A percentile compares a stretch with the other conserved stretches of the same genome.
Evolutionary conservation across 768 basidiomycete species (phyloP).

Genomic region (Psilocybe subaeruginosa): DNA sequence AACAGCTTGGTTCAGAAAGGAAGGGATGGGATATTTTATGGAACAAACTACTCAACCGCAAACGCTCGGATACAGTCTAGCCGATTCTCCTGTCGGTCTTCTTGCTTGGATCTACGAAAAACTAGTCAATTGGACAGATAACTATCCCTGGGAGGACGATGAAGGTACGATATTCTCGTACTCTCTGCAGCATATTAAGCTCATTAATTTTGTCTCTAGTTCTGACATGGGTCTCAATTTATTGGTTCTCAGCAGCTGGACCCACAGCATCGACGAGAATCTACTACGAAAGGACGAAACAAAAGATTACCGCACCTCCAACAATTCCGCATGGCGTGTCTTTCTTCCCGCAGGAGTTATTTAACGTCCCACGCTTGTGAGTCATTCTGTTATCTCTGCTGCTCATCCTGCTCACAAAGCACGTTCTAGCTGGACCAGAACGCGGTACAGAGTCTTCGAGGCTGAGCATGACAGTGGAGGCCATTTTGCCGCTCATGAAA

Average conservation of each 20-base stretch:
- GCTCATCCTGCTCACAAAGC: not conserved
- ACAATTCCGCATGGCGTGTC: conserved; percentile 50
- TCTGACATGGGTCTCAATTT: conserved; percentile 62
- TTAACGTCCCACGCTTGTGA: conserved; percentile 25
- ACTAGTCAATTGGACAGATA: conserved; percentile 49
- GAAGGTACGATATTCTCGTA: conserved; percentile 37
- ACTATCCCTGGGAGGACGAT: conserved; percentile 62
- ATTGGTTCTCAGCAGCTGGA: conserved; percentile 60
- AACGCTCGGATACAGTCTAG: conserved; percentile 54
- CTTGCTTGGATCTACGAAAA: conserved; percentile 61
- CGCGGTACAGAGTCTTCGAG: conserved; percentile 40
- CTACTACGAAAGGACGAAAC: conserved; percentile 49
- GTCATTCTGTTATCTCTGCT: not conserved
- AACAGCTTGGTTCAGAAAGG: conserved; percentile 27
- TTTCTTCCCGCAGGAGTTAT: conserved; percentile 49
- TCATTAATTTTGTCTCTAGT: conserved; percentile 33
- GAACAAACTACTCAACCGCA: conserved; percentile 52
- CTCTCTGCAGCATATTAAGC: not conserved
- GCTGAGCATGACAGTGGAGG: conserved; percentile 53
- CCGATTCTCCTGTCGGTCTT: conserved; percentile 61
- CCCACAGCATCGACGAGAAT: conserved; percentile 60
- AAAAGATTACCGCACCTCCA: not conserved
- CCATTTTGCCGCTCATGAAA: conserved; percentile 61
- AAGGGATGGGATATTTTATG: conserved; percentile 39
- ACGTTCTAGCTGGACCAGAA: conserved; percentile 8